These are phyloP conservation scores for Gyromitra esculenta DNA, from an alignment of 2,329 filamentous ascomycete species.

Conservation along the genomic window DNA sequence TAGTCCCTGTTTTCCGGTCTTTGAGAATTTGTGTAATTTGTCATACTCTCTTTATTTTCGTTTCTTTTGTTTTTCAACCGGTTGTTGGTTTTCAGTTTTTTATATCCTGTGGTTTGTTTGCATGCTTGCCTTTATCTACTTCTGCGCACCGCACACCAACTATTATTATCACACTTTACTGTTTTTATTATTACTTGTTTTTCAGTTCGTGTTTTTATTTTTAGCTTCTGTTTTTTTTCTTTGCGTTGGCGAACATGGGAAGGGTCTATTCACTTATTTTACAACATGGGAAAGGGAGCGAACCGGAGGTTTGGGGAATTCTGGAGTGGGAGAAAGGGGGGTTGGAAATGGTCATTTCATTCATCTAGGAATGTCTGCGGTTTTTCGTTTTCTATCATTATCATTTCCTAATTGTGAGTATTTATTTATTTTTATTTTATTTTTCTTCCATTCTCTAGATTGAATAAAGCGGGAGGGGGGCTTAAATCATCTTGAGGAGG, in stretches of 20 bases:
- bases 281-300: slow-evolving; percentile 38
- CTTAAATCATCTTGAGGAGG: neutral
- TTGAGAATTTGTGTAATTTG: slow-evolving; percentile 31
- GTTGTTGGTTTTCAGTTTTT: slow-evolving; percentile 29
- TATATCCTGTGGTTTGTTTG: slow-evolving; percentile 25
- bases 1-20: slow-evolving; percentile 9
- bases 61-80: slow-evolving; percentile 32
- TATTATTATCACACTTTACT: slow-evolving; percentile 23
- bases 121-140: slow-evolving; percentile 14
- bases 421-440: neutral
- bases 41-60: slow-evolving; percentile 34
- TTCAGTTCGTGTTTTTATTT: slow-evolving; percentile 41
- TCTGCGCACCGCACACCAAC: slow-evolving; percentile 11
- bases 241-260: slow-evolving; percentile 49
- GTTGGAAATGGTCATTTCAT: slow-evolving; percentile 27
- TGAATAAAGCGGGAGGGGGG: neutral
- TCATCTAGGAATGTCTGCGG: slow-evolving; percentile 21
- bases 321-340: neutral
- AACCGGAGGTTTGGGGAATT: slow-evolving; percentile 18
- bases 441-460: neutral
- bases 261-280: slow-evolving; percentile 49
- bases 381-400: slow-evolving; percentile 23
- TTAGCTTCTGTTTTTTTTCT: slow-evolving; percentile 46
- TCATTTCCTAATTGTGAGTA: slow-evolving; percentile 13
- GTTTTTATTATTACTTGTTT: slow-evolving; percentile 29